Conservation (phyloP, 139 green algal genomes). For the Coccomyxa sp. region DNA sequence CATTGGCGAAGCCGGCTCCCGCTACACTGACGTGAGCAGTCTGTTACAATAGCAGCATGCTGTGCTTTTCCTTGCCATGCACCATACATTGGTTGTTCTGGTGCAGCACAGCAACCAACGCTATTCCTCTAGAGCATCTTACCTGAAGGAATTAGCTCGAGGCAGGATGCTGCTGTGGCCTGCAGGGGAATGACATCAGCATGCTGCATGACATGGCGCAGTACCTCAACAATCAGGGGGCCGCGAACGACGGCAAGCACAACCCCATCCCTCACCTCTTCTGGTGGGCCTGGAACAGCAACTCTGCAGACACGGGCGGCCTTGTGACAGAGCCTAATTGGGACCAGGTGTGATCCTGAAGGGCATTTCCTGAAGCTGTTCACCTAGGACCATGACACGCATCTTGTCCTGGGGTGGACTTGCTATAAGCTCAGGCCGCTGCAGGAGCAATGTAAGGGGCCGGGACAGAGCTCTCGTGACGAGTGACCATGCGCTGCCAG, state of each 20-base stretch:
- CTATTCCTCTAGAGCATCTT: too few relatives aligned
- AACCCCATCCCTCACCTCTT: neutral
- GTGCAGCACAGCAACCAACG: neutral
- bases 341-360: neutral
- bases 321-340: constrained; percentile 20
- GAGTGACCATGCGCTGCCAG: neutral
- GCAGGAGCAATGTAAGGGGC: neutral
- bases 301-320: constrained; percentile 43
- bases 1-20: constrained; percentile 38
- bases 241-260: neutral
- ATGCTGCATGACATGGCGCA: neutral
- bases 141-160: too few relatives aligned
- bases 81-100: neutral
- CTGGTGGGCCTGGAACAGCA: constrained; percentile 36
- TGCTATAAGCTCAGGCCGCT: neutral
- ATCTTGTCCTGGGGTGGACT: too few relatives aligned
- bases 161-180: neutral
- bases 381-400: too few relatives aligned
- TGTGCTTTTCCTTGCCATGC: neutral
- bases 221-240: constrained; percentile 1
- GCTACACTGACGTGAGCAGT: constrained; percentile 11
- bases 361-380: too few relatives aligned
- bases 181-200: neutral
- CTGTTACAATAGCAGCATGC: neutral
- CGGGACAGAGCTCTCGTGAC: too few relatives aligned